Evolutionary conservation across 2,329 filamentous ascomycete species (phyloP).

Genomic region (Teratosphaeria nubilosa): DNA sequence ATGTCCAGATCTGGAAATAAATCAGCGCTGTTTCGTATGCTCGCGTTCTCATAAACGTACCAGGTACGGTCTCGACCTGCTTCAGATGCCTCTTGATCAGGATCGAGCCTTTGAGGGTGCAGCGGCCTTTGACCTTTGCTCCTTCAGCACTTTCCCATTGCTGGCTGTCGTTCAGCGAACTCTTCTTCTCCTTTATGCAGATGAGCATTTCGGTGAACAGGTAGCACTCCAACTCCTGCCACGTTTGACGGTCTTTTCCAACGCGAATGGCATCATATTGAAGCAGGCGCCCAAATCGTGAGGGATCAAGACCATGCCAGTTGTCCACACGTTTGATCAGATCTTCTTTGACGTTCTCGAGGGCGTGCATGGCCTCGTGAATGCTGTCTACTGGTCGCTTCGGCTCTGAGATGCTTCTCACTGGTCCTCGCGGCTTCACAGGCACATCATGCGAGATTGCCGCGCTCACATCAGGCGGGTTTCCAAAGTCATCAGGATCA

Average conservation of each 20-base stretch:
- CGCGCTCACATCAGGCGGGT: constrained; percentile 6
- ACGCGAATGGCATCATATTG: constrained; percentile 84
- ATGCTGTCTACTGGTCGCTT: constrained; percentile 36
- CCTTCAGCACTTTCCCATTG: constrained; percentile 54
- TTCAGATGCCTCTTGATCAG: constrained; percentile 96
- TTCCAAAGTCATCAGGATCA: constrained; percentile 64
- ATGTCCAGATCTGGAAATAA: constrained; percentile 61
- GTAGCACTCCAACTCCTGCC: constrained; percentile 96
- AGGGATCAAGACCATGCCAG: constrained; percentile 94
- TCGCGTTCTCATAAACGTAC: constrained; percentile 22
- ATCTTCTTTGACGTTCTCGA: constrained; percentile 79
- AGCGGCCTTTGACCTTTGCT: constrained; percentile 55
- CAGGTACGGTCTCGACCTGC: constrained; percentile 59
- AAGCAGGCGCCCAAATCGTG: constrained; percentile 82
- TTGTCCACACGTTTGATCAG: constrained; percentile 86
- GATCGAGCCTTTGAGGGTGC: constrained; percentile 92
- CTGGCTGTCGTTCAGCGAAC: constrained; percentile 39
- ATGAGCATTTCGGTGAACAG: constrained; percentile 98
- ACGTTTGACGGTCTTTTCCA: constrained; percentile 89
- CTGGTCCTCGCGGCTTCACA: constrained; percentile 37
- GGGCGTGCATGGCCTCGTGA: constrained; percentile 57
- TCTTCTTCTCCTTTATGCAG: constrained; percentile 95
- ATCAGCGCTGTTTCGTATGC: constrained; percentile 1
- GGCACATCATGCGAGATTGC: constrained; percentile 25
- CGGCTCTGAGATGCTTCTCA: not conserved